A percentile compares a stretch with the other conserved stretches of the same genome.
Conservation (phyloP, 257 asterid species). For the Fraxinus cuspidata region DNA sequence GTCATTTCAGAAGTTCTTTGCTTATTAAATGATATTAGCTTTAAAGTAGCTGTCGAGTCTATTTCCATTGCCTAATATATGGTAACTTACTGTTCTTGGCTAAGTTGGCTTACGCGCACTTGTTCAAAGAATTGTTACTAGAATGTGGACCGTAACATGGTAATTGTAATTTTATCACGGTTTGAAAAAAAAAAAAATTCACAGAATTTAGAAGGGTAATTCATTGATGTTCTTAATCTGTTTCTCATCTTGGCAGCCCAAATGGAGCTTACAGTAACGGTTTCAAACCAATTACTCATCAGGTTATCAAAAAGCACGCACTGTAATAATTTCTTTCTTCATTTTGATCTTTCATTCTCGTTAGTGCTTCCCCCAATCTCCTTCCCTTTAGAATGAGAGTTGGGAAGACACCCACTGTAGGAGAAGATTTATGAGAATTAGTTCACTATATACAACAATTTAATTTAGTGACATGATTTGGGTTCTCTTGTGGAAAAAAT, state of each 20-base stretch:
- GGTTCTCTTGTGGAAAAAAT: slow-evolving; percentile 7
- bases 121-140: slow-evolving; percentile 4
- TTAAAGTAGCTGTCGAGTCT: neutral
- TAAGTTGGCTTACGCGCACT: slow-evolving; percentile 10
- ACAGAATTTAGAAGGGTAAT: slow-evolving; percentile 11
- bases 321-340: slow-evolving; percentile 24
- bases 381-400: neutral
- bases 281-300: slow-evolving; percentile 96
- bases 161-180: slow-evolving; percentile 5
- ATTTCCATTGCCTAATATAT: neutral
- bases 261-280: slow-evolving; percentile 97
- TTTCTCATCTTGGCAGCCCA: slow-evolving; percentile 62
- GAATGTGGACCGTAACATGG: neutral
- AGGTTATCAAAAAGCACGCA: slow-evolving; percentile 76
- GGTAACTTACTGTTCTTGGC: slow-evolving; percentile 8
- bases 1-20: neutral
- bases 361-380: neutral
- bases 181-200: neutral
- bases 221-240: slow-evolving; percentile 8
- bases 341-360: neutral
- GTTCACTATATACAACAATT: neutral
- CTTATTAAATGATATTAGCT: neutral
- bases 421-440: neutral
- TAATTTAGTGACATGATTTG: slow-evolving; percentile 9
- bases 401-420: neutral